Evolutionary conservation across 1,284 basidiomycete genomes (phyloP), one percentile per base, ranked within the genome.

Genomic region (Puccinia novopanici): DNA sequence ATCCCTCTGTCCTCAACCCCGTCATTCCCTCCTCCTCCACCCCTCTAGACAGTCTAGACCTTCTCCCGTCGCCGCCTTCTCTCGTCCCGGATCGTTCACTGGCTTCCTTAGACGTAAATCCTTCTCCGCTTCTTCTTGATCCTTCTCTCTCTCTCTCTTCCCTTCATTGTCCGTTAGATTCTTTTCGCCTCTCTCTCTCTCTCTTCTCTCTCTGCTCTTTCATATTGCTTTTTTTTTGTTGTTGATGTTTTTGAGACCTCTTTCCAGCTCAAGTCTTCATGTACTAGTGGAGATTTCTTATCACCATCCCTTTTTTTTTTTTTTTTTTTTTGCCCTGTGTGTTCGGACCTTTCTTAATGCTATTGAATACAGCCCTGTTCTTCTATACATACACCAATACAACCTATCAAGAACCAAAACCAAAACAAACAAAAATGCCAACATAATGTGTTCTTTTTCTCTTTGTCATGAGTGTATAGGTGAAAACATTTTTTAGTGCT

Each of bases 101-200:
- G 59, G 27, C 59, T 61, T 61, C 30, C 27, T 61, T 12, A 19
- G 55, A 12, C 27, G 34, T 34, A 61, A 61, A 34, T 61, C 59
- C 19, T 61, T 30, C 12, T 61, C 59, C 30, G 59, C 59, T 34
- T 61, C 59, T 61, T 61, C 30, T 61, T 68, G 19, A n/a, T 48
- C 17, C 0, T 45, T n/a, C 24, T 68, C 27, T 24, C 40, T 24
- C 27, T 68, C 27, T 37, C 19, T 24, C 27, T 24, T 22, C 34
- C 3, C 5, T 45, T 12, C 34, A 22, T 19, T 68, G 15, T 48
- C 45, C 37, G 9, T 68, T 50, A 10, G 19, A 9, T 68, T 48
- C 34, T 68, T 68, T 8, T 24, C 45, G 45, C 45, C 3, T 9
- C n/a, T 45, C 15, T 52, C 19, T 73, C 34, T 73, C 40, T 19